A percentile compares a stretch with the other conserved stretches of the same genome.
phyloP scores from a whole-genome alignment of 192 early-diverging fungal species.

The Coemansia sp. region DNA sequence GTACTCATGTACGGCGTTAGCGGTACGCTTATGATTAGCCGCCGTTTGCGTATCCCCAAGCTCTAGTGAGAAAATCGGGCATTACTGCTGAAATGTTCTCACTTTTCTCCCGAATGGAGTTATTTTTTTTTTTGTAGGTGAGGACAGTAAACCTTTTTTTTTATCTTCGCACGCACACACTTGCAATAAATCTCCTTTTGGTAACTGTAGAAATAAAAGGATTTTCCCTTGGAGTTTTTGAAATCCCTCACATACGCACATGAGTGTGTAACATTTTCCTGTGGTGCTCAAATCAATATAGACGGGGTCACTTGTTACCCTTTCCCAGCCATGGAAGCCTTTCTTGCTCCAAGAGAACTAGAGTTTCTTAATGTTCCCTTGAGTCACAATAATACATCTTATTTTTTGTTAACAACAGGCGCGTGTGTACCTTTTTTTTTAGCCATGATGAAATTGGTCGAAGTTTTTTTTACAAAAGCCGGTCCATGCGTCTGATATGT shows the following conservation, averaged over 20 bases:
- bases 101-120: neutral
- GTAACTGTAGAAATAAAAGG: neutral
- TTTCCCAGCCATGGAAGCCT: neutral
- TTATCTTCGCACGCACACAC: neutral
- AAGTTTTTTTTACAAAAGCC: conserved; percentile 13
- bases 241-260: conserved; percentile 9
- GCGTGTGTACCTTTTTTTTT: neutral
- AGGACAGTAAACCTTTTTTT: neutral
- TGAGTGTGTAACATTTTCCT: neutral
- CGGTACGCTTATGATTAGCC: conserved; percentile 82
- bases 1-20: conserved; percentile 74
- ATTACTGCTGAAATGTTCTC: neutral
- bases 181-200: neutral
- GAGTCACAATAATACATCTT: conserved; percentile 5
- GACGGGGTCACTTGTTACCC: neutral
- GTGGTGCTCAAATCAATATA: conserved; percentile 1
- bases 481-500: conserved; percentile 2
- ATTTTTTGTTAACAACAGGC: neutral
- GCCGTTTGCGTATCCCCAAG: conserved; percentile 75
- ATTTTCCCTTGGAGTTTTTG: conserved; percentile 4
- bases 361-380: conserved; percentile 3
- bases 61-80: conserved; percentile 43
- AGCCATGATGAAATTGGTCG: neutral
- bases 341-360: neutral
- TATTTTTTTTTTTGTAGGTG: neutral